phyloP scores from a whole-genome alignment of 2,329 filamentous ascomycete species.

The Fusarium lateritium region DNA sequence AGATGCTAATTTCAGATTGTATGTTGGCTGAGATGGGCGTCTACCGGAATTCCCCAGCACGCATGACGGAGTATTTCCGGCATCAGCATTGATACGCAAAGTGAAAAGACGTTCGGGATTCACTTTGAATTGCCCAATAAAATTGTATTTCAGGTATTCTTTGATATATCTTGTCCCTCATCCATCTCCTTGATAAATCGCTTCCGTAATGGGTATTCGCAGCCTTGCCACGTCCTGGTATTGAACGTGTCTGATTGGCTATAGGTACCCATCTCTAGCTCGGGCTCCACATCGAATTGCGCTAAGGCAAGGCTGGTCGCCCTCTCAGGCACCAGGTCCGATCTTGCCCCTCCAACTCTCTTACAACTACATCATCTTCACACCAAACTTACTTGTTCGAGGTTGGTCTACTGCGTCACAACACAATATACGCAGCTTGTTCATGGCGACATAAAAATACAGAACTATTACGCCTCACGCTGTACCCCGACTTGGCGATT shows the following conservation, averaged over 20 bases:
- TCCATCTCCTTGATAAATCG: neutral
- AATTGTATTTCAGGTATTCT: neutral
- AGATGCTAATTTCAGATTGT: conserved; percentile 2
- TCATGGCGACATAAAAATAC: neutral
- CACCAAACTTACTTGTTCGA: conserved; percentile 10
- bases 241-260: conserved; percentile 19
- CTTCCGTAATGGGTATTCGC: neutral
- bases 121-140: neutral
- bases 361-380: conserved; percentile 38
- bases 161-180: neutral
- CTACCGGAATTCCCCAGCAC: conserved; percentile 5
- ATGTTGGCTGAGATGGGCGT: neutral
- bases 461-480: neutral
- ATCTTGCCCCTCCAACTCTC: conserved; percentile 47
- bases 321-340: conserved; percentile 32
- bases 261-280: neutral
- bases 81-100: neutral
- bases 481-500: neutral
- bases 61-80: neutral
- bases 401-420: neutral
- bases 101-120: neutral
- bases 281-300: conserved; percentile 3
- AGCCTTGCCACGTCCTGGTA: conserved; percentile 26
- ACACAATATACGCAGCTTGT: neutral
- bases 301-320: conserved; percentile 42